Evolutionary conservation across 2,329 filamentous ascomycete species (phyloP), one percentile per base, ranked within the genome.

Genomic region (Juglanconis oblonga): DNA sequence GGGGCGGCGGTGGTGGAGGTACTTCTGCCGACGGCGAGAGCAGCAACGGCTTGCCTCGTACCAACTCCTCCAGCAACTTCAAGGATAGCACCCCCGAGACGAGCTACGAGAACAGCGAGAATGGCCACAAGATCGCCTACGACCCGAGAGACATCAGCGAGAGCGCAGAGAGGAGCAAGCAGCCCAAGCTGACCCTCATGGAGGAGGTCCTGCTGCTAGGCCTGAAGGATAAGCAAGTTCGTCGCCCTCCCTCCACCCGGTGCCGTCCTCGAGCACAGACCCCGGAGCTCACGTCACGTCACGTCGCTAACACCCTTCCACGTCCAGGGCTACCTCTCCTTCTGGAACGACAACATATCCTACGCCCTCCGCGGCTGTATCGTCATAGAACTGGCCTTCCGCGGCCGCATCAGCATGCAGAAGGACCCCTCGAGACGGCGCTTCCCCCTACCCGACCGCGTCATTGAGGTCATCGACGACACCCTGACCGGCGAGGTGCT

Each of bases 261-360:
- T 24, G 8, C 35, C 42, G 36, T 51, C 32, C n/a, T 42, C 24
- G 29, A 45, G 17, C 48, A 13, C n/a, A 36, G 14, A 17, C 31
- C 11, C 52, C 24, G 31, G 17, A 47, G 17, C 47, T 53, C 17
- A 24, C 24, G 36, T 35, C 47, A 8, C 8, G 3, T 6, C 24
- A 32, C 17, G 44, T 17, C 44, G 31, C 35, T 52, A 50, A 36
- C 17, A 24, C 24, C 44, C 14, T 68, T 48, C 35, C 31, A 51
- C 63, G 62, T 52, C 65, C 72, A 97, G 92, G 95, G 95, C 66
- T 98, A 99, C 73, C 87, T 99, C 65, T 98, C 94, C 35, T 99
- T 99, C 78, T 99, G 95, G 95, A 99, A 99, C 78, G 95, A 99
- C 78, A 99, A 99, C 79, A 99, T 99, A 72, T 97, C 93, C 62